phyloP scores from a whole-genome alignment of 345 rosid species.

The Abelmoschus esculentus region DNA sequence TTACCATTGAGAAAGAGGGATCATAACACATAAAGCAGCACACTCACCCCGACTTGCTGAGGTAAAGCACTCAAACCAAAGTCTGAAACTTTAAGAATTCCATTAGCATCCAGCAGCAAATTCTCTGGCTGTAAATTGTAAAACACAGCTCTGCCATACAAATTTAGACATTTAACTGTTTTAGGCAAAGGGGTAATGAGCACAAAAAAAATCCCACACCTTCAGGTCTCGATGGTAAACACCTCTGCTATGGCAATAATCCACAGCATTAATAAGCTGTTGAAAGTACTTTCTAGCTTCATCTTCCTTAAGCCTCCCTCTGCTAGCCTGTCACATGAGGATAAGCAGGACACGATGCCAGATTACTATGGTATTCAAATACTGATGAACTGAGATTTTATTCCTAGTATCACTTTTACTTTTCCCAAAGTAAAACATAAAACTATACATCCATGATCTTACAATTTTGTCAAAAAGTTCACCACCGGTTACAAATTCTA shows the following conservation, averaged over 20 bases:
- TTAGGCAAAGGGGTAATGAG: not conserved
- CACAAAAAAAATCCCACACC: slow-evolving; percentile 32
- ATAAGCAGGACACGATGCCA: slow-evolving; percentile 8
- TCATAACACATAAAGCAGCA: slow-evolving; percentile 3
- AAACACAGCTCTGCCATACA: slow-evolving; percentile 9
- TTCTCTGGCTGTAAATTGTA: slow-evolving; percentile 78
- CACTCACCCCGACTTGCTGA: slow-evolving; percentile 94
- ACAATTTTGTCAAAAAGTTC: slow-evolving; percentile 98
- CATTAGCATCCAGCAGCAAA: slow-evolving; percentile 83
- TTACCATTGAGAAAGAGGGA: not conserved
- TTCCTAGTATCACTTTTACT: not conserved
- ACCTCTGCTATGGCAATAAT: slow-evolving; percentile 95
- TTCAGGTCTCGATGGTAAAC: slow-evolving; percentile 93
- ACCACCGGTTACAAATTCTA: slow-evolving; percentile 91
- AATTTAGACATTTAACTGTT: slow-evolving; percentile 2
- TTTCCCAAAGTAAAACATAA: slow-evolving; percentile 4
- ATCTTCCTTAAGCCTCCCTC: slow-evolving; percentile 90
- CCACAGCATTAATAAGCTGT: slow-evolving; percentile 95
- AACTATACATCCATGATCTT: slow-evolving; percentile 24
- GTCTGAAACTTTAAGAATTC: slow-evolving; percentile 87
- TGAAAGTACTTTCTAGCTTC: slow-evolving; percentile 95
- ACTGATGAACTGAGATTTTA: not conserved
- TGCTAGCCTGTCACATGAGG: slow-evolving; percentile 54
- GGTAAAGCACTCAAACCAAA: slow-evolving; percentile 98
- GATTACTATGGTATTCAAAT: not conserved